These are phyloP conservation scores for Naganishia vishniacii DNA, from an alignment of 768 basidiomycete genomes.

Conservation along the genomic window DNA sequence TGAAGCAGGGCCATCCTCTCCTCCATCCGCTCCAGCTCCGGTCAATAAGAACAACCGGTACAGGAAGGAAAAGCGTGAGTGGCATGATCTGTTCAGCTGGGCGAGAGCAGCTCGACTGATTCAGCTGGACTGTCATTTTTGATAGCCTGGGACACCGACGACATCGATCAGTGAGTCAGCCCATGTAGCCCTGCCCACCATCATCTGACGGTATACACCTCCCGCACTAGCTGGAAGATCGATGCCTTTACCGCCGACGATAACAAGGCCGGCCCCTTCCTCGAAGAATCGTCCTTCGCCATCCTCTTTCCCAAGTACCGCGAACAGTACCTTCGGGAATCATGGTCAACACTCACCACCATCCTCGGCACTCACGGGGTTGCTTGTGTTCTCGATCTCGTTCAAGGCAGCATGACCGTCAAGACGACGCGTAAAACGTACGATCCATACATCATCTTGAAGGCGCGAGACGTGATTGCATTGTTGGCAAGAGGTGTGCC, in stretches of 20 bases:
- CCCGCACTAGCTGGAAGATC: constrained; percentile 87
- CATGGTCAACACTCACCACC: constrained; percentile 84
- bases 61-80: constrained; percentile 90
- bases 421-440: constrained; percentile 93
- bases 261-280: constrained; percentile 72
- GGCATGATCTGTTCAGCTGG: background rate
- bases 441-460: constrained; percentile 93
- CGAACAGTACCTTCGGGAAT: constrained; percentile 83
- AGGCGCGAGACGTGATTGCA: constrained; percentile 92
- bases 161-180: constrained; percentile 67
- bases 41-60: constrained; percentile 81
- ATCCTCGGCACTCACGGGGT: constrained; percentile 64
- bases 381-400: constrained; percentile 83
- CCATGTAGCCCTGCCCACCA: background rate
- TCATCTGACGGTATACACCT: no score
- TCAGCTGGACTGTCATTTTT: constrained; percentile 10
- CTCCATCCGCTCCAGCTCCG: constrained; percentile 24
- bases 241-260: constrained; percentile 67
- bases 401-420: constrained; percentile 96
- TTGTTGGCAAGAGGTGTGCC: constrained; percentile 87
- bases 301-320: constrained; percentile 98
- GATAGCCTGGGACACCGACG: constrained; percentile 96
- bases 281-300: constrained; percentile 95
- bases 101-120: background rate
- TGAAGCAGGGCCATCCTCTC: constrained; percentile 23